phyloP scores from a whole-genome alignment of 83 land plant species.

The Picea engelmannii region DNA sequence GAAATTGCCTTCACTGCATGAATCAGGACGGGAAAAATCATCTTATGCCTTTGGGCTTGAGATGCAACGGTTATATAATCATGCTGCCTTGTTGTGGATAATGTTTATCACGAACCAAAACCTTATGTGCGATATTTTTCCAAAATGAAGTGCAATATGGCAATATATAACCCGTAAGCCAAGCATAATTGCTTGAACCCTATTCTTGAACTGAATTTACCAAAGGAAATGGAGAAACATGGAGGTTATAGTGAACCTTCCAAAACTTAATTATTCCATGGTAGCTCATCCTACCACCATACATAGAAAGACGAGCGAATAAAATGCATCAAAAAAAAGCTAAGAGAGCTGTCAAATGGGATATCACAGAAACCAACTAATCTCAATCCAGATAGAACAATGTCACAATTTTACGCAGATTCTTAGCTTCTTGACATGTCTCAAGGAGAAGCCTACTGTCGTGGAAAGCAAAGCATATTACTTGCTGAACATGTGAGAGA shows the following conservation, averaged over 20 bases:
- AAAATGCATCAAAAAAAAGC: background rate
- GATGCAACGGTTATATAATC: no score
- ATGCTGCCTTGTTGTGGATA: no score
- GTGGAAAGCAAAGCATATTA: slow-evolving; percentile 98
- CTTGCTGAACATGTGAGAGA: slow-evolving; percentile 95
- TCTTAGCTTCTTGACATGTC: slow-evolving; percentile 94
- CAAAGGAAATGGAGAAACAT: background rate
- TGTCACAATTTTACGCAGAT: slow-evolving; percentile 89
- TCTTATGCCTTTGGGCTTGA: no score
- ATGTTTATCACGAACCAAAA: no score
- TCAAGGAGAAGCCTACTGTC: slow-evolving; percentile 95
- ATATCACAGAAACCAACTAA: background rate
- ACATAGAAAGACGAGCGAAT: background rate
- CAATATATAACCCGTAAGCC: background rate
- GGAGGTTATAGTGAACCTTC: background rate
- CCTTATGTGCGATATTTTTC: no score
- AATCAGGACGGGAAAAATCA: no score
- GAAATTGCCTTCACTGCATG: no score
- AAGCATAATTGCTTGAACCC: background rate
- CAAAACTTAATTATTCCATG: slow-evolving; percentile 1
- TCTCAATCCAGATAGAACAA: slow-evolving; percentile 93
- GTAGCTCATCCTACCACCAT: background rate
- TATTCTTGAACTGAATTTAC: background rate
- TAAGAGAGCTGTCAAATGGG: background rate
- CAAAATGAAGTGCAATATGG: background rate